phyloP scores from a whole-genome alignment of 139 green algal genomes.

The Pseudopediastrum boryanum region DNA sequence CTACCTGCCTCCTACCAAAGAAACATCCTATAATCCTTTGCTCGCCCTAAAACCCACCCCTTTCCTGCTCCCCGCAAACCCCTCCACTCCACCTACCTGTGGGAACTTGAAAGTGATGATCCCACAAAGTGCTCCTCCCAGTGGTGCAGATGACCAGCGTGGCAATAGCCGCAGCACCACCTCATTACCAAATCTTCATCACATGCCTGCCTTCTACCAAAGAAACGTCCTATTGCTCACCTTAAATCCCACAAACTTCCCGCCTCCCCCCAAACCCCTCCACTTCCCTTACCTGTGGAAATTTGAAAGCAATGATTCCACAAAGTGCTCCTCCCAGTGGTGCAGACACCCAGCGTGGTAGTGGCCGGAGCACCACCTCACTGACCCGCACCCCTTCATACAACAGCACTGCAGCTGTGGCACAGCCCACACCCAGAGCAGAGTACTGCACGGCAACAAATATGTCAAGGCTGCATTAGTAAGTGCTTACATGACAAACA shows the following conservation, averaged over 20 bases:
- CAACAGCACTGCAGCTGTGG: slow-evolving; percentile 54
- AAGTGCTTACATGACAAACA: too few species aligned
- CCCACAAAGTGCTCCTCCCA: slow-evolving; percentile 53
- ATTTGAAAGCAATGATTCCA: slow-evolving; percentile 56
- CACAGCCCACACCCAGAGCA: slow-evolving; percentile 56
- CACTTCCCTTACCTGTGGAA: slow-evolving; percentile 57
- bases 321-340: slow-evolving; percentile 52
- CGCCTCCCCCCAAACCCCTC: too few species aligned
- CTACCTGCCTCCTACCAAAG: too few species aligned
- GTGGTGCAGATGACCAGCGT: slow-evolving; percentile 44
- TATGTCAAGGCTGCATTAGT: too few species aligned
- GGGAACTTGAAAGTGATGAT: slow-evolving; percentile 59
- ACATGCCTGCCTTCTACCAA: too few species aligned
- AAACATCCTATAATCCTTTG: too few species aligned
- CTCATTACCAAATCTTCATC: too few species aligned
- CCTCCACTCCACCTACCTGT: too few species aligned
- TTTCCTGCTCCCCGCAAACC: too few species aligned
- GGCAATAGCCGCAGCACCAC: slow-evolving; percentile 64
- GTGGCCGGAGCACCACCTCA: slow-evolving; percentile 68
- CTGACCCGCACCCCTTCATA: slow-evolving; percentile 66
- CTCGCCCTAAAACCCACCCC: too few species aligned
- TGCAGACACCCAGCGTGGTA: slow-evolving; percentile 52
- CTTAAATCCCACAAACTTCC: too few species aligned
- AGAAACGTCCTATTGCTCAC: too few species aligned
- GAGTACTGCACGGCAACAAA: slow-evolving; percentile 49